Evolutionary conservation across 1,139 yeast genomes (phyloP).

Genomic region (Debaryomycetaceae sp.): DNA sequence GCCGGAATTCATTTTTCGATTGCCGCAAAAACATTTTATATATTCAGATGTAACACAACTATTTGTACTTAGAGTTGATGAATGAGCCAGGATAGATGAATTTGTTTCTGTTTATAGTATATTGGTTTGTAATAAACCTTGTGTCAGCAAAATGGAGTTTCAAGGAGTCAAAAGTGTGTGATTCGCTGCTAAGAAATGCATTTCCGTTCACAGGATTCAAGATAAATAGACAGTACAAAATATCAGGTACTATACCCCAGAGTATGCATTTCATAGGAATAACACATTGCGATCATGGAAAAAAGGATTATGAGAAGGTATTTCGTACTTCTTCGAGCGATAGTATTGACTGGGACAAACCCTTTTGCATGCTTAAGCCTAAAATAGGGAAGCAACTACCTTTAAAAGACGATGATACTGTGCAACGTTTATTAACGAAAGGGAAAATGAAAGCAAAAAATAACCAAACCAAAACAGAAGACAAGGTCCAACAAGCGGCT

Average conservation of each 20-base stretch:
- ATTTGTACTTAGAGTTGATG: background rate
- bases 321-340: constrained; percentile 30
- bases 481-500: constrained; percentile 1
- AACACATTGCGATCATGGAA: constrained; percentile 55
- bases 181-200: constrained; percentile 26
- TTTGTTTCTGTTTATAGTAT: background rate
- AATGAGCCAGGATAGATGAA: background rate
- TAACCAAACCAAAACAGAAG: constrained; percentile 2
- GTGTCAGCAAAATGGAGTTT: constrained; percentile 15
- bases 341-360: constrained; percentile 51
- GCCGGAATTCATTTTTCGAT: constrained; percentile 3
- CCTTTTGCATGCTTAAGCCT: constrained; percentile 48
- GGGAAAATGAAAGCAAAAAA: constrained; percentile 1
- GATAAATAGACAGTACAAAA: constrained; percentile 48
- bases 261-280: constrained; percentile 47
- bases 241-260: constrained; percentile 37
- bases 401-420: constrained; percentile 10
- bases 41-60: background rate
- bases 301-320: constrained; percentile 44
- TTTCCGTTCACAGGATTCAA: constrained; percentile 59
- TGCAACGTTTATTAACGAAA: constrained; percentile 8
- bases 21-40: constrained; percentile 8
- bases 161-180: constrained; percentile 33
- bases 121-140: background rate
- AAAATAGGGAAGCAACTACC: constrained; percentile 13